Conservation (phyloP, 176 grass and related monocot genomes). For the Olyra latifolia region DNA sequence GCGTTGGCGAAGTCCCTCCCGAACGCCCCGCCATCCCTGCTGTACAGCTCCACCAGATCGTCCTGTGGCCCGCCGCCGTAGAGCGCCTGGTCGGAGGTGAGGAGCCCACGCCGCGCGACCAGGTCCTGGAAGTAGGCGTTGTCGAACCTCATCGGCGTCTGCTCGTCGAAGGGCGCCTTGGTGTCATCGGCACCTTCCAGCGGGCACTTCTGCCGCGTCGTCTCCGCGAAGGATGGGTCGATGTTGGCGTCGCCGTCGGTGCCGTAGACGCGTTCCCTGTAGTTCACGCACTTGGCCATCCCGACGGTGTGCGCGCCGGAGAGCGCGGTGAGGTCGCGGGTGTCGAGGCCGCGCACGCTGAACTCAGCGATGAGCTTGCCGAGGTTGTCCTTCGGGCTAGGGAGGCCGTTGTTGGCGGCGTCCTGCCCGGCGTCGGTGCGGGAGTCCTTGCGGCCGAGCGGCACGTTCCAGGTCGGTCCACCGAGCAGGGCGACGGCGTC, state of each 20-base stretch:
- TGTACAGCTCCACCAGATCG: conserved; percentile 40
- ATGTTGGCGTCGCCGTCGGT: neutral
- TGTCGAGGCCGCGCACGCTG: conserved; percentile 34
- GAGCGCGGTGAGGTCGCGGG: conserved; percentile 52
- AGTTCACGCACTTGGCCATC: conserved; percentile 4
- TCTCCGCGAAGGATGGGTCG: conserved; percentile 23
- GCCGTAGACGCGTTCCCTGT: conserved; percentile 9
- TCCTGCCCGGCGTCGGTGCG: conserved; percentile 3
- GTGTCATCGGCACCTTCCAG: no score
- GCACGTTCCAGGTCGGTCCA: conserved; percentile 59
- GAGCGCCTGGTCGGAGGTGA: conserved; percentile 64
- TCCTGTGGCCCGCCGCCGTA: conserved; percentile 31
- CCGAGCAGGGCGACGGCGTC: conserved; percentile 62
- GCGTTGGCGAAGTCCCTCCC: conserved; percentile 45
- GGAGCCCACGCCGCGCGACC: conserved; percentile 37
- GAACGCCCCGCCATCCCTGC: conserved; percentile 24
- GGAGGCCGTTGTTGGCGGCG: conserved; percentile 41
- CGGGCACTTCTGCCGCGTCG: neutral
- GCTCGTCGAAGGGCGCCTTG: conserved; percentile 31
- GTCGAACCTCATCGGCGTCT: conserved; percentile 39
- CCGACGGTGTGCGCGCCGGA: conserved; percentile 57
- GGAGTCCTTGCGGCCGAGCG: conserved; percentile 70
- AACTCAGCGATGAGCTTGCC: conserved; percentile 37
- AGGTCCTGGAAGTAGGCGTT: conserved; percentile 62
- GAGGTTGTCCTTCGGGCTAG: conserved; percentile 19